Evolutionary conservation across 2,329 filamentous ascomycete genomes (phyloP), one percentile per base, ranked within the genome.

Genomic region (Epichloe gansuensis): DNA sequence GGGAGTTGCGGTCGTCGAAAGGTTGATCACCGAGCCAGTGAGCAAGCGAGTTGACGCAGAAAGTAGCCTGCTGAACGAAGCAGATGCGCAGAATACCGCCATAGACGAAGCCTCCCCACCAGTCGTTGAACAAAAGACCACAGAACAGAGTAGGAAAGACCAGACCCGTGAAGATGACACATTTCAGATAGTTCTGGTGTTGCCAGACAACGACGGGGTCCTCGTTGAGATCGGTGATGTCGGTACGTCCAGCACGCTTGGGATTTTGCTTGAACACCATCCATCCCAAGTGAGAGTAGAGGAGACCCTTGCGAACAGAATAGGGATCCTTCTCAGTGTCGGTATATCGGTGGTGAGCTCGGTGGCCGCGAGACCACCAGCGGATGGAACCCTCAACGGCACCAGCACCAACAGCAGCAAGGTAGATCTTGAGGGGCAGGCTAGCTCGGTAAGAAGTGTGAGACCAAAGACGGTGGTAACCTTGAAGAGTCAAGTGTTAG

Each of bases 211-310:
- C 88, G 54, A 94, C 80, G 48, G 84, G 75, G 64, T 93, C 87
- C 67, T 91, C 86, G 72, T 93, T 93, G 60, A 94, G 74, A 63
- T 94, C 89, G 61, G 85, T 84, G 63, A 94, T 93, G 61, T 94
- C 88, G 68, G 87, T 90, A 56, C 88, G 86, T 63, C 89, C 89
- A 62, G 89, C 87, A 56, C 85, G 79, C 78, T 91, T 91, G 58
- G 87, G 87, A 74, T 94, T 91, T 74, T 94, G 88, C 77, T 91
- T 91, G 78, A 94, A 82, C 63, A 94, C 71, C 87, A 94, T 93
- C 88, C 88, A 94, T 62, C 88, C 88, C 53, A 94, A 74, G 72
- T 71, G 65, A 15, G 81, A 89, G 78, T 90, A 91, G 59, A 89
- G 71, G 48, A 93, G 77, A 60, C 88, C 88, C 76, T 94, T 94